Evolutionary conservation across 106 monocot species (phyloP).

Genomic region (Dendrobium chrysotoxum): DNA sequence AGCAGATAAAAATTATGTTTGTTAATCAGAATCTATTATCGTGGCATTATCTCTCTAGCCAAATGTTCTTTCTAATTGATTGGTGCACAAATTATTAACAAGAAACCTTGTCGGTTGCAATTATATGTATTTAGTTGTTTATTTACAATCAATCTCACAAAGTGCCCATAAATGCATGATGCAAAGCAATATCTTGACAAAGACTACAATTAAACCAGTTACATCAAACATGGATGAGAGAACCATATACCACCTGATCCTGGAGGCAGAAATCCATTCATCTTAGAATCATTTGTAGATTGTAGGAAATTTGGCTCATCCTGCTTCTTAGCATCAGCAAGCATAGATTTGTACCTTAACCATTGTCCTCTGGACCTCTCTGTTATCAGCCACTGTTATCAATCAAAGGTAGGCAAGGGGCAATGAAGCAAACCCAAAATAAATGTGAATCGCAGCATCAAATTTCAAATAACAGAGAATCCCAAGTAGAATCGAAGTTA

Average conservation of each 20-base stretch:
- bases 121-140: neutral
- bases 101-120: neutral
- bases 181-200: neutral
- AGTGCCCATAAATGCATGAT: neutral
- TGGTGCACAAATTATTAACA: neutral
- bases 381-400: conserved; percentile 73
- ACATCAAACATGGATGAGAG: neutral
- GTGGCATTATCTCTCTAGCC: neutral
- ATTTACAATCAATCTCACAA: neutral
- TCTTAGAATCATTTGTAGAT: conserved; percentile 1
- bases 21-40: neutral
- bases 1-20: neutral
- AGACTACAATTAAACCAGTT: neutral
- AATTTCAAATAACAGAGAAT: neutral
- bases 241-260: conserved; percentile 19
- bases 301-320: conserved; percentile 5
- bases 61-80: neutral
- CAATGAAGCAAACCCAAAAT: neutral
- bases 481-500: neutral
- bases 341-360: conserved; percentile 79
- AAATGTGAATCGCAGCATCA: neutral
- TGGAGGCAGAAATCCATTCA: neutral
- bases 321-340: conserved; percentile 46
- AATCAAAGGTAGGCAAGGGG: conserved; percentile 1
- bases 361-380: conserved; percentile 71